phyloP scores from a whole-genome alignment of 2,329 filamentous ascomycete species.

The Stachybotrys elegans region DNA sequence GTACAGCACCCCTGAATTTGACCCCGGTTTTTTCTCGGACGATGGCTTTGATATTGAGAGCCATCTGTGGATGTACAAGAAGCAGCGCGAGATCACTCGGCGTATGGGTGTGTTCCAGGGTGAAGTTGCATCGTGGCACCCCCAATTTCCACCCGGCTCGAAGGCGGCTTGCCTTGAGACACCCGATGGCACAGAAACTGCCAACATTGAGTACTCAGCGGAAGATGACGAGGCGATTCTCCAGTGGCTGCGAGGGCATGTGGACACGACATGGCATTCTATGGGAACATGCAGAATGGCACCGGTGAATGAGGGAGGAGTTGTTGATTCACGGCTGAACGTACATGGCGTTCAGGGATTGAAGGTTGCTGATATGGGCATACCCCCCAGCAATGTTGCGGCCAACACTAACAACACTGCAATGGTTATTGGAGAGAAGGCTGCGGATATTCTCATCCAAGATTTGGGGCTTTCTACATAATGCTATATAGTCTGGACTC shows the following conservation, averaged over 20 bases:
- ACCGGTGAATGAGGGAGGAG: constrained; percentile 32
- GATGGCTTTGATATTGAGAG: constrained; percentile 21
- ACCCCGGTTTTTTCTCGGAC: constrained; percentile 52
- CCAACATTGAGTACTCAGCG: constrained; percentile 40
- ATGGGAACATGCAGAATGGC: constrained; percentile 42
- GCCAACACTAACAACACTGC: constrained; percentile 46
- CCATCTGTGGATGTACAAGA: constrained; percentile 42
- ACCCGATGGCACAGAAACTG: constrained; percentile 16
- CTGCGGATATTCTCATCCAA: constrained; percentile 20
- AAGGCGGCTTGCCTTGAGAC: constrained; percentile 24
- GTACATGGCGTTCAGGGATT: constrained; percentile 37
- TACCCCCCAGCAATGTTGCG: constrained; percentile 33
- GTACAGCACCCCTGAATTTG: constrained; percentile 46
- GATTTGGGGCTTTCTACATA: neutral
- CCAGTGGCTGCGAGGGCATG: constrained; percentile 33
- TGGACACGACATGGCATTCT: constrained; percentile 41
- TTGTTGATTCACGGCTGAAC: constrained; percentile 27
- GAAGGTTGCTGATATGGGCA: constrained; percentile 35
- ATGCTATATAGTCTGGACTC: no score
- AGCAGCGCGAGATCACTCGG: constrained; percentile 39
- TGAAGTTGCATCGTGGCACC: neutral
- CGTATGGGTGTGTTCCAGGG: neutral
- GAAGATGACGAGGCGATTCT: constrained; percentile 48
- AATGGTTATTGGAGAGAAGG: constrained; percentile 43
- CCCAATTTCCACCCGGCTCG: neutral